Conservation (phyloP, 306 rosid species). For the Ceratonia siliqua region DNA sequence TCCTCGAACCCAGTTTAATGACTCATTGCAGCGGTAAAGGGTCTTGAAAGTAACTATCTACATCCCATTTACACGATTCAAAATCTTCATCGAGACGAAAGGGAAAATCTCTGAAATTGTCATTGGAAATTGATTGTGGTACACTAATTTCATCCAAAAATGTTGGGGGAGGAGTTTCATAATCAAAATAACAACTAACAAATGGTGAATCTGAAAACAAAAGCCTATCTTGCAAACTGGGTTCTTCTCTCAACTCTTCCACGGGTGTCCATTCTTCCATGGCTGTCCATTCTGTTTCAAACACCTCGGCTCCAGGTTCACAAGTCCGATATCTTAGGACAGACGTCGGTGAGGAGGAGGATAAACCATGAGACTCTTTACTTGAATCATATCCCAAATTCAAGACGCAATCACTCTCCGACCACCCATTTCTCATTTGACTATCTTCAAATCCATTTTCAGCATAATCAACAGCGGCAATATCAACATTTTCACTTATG, state of each 20-base stretch:
- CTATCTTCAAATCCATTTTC: neutral
- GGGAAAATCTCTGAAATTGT: slow-evolving; percentile 37
- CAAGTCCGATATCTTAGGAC: neutral
- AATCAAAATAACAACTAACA: neutral
- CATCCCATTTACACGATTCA: slow-evolving; percentile 74
- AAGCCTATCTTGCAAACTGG: neutral
- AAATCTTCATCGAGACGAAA: slow-evolving; percentile 49
- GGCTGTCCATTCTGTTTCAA: slow-evolving; percentile 1
- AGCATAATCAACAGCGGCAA: neutral
- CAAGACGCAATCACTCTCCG: neutral
- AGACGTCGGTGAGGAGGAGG: slow-evolving; percentile 36
- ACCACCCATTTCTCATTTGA: neutral
- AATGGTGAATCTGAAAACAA: slow-evolving; percentile 12
- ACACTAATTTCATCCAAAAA: slow-evolving; percentile 32
- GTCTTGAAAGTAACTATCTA: slow-evolving; percentile 59
- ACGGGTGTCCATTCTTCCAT: neutral
- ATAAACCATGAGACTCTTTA: neutral
- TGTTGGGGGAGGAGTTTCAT: slow-evolving; percentile 24
- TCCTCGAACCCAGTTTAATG: neutral
- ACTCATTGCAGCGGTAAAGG: neutral
- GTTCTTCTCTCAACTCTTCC: neutral
- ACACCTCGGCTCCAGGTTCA: neutral
- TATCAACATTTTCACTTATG: too few relatives aligned
- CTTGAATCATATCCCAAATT: neutral
- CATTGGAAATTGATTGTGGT: slow-evolving; percentile 4